phyloP scores from a whole-genome alignment of 768 basidiomycete genomes.

The Jaapia argillacea region DNA sequence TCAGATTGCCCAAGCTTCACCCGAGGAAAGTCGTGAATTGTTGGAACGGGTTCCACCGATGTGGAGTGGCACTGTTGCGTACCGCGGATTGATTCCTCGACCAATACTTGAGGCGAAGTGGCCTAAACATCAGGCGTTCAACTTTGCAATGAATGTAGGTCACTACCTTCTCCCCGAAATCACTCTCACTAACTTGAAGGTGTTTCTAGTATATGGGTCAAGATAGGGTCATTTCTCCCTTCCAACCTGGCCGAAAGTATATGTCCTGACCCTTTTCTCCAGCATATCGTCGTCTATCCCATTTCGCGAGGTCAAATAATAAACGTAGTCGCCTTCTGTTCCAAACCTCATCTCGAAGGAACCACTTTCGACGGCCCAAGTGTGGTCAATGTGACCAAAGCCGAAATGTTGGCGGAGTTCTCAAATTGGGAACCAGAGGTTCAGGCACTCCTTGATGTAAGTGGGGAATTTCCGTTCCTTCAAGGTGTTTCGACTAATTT shows the following conservation, averaged over 20 bases:
- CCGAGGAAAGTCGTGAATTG: slow-evolving; percentile 5
- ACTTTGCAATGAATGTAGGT: slow-evolving; percentile 14
- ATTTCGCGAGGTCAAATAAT: slow-evolving; percentile 20
- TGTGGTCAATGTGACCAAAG: slow-evolving; percentile 6
- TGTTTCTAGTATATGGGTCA: slow-evolving; percentile 16
- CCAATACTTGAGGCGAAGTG: slow-evolving; percentile 16
- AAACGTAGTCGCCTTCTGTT: slow-evolving; percentile 15
- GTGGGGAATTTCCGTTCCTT: not conserved
- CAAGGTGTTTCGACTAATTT: not conserved
- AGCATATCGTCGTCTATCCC: slow-evolving; percentile 28
- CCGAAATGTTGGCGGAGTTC: slow-evolving; percentile 10
- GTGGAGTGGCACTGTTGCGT: slow-evolving; percentile 31
- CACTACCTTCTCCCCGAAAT: slow-evolving; percentile 1
- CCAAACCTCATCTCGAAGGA: slow-evolving; percentile 10
- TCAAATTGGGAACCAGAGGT: slow-evolving; percentile 14
- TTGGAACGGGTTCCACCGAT: slow-evolving; percentile 26
- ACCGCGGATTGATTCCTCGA: slow-evolving; percentile 26
- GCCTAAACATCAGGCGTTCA: slow-evolving; percentile 16
- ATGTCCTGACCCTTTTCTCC: not conserved
- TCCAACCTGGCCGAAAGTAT: slow-evolving; percentile 4
- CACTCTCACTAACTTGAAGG: not conserved
- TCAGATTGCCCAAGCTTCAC: not conserved
- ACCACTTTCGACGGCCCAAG: slow-evolving; percentile 12
- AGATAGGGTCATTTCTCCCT: slow-evolving; percentile 10
- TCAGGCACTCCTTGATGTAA: slow-evolving; percentile 11